Percentiles rank a stretch among this genome's conserved stretches.
These are phyloP conservation scores for Fusarium transvaalense DNA, from an alignment of 2,329 filamentous ascomycete genomes.

Conservation along the genomic window DNA sequence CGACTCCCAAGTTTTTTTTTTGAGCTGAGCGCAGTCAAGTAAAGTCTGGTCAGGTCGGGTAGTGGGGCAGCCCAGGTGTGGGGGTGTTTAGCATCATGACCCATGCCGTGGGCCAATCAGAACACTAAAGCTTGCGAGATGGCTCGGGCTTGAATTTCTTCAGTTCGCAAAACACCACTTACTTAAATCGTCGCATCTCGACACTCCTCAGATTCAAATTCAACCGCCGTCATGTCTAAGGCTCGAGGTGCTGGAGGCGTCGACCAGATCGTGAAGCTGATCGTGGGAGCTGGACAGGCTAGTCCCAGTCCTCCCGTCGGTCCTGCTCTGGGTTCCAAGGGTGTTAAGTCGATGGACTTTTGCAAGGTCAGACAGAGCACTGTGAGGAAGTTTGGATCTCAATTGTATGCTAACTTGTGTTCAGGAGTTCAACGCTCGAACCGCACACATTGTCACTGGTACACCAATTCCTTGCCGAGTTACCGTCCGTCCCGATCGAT, in stretches of 20 bases:
- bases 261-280: slow-evolving; percentile 93
- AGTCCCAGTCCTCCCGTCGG: slow-evolving; percentile 95
- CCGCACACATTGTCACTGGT: slow-evolving; percentile 82
- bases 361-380: slow-evolving; percentile 79
- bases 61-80: slow-evolving; percentile 39
- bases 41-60: slow-evolving; percentile 5
- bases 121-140: slow-evolving; percentile 9
- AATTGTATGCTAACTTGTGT: slow-evolving; percentile 31
- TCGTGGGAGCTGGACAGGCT: slow-evolving; percentile 95
- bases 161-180: slow-evolving; percentile 35
- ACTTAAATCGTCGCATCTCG: slow-evolving; percentile 13
- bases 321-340: slow-evolving; percentile 95
- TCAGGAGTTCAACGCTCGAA: slow-evolving; percentile 97
- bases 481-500: slow-evolving; percentile 90
- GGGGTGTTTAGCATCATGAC: too few relatives aligned
- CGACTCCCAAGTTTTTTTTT: slow-evolving; percentile 44
- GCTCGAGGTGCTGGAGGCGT: slow-evolving; percentile 56
- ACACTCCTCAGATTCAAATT: slow-evolving; percentile 25
- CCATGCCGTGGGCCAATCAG: slow-evolving; percentile 42
- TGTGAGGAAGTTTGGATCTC: not conserved
- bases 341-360: slow-evolving; percentile 99
- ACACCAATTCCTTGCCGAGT: slow-evolving; percentile 92
- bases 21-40: slow-evolving; percentile 12
- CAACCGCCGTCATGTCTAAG: slow-evolving; percentile 64
- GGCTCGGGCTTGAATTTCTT: slow-evolving; percentile 49